These are phyloP conservation scores for Nakaseomyces kungkrabaensis DNA, from an alignment of 1,139 yeast genomes.

Conservation along the genomic window DNA sequence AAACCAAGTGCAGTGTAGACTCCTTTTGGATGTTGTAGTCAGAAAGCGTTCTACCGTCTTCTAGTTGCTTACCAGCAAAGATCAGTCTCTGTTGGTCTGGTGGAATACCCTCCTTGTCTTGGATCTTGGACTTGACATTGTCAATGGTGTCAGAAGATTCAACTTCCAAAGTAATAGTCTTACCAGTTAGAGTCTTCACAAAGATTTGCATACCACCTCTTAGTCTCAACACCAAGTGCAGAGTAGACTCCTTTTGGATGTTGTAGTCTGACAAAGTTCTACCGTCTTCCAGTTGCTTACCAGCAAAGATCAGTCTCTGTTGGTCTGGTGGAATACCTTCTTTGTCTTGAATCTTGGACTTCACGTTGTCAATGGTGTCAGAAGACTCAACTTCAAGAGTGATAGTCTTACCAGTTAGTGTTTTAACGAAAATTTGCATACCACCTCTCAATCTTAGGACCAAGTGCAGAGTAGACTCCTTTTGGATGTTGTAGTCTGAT, in stretches of 20 bases:
- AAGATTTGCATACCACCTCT: slow-evolving; percentile 43
- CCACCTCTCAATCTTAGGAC: slow-evolving; percentile 39
- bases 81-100: slow-evolving; percentile 97
- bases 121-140: slow-evolving; percentile 93
- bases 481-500: slow-evolving; percentile 59
- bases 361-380: too few relatives aligned
- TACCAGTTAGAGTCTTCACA: slow-evolving; percentile 56
- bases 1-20: slow-evolving; percentile 47
- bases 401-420: too few relatives aligned
- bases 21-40: slow-evolving; percentile 63
- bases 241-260: too few relatives aligned
- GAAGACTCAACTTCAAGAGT: too few relatives aligned
- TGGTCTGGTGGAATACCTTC: too few relatives aligned
- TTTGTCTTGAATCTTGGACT: too few relatives aligned
- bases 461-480: slow-evolving; percentile 51
- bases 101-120: slow-evolving; percentile 97
- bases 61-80: slow-evolving; percentile 95
- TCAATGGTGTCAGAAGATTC: slow-evolving; percentile 68
- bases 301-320: too few relatives aligned
- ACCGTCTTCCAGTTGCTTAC: too few relatives aligned
- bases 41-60: slow-evolving; percentile 57
- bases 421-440: too few relatives aligned
- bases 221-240: too few relatives aligned
- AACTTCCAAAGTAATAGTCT: slow-evolving; percentile 60
- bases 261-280: too few relatives aligned